phyloP scores from a whole-genome alignment of 1,139 yeast species.

The Arxiozyma bovina region DNA sequence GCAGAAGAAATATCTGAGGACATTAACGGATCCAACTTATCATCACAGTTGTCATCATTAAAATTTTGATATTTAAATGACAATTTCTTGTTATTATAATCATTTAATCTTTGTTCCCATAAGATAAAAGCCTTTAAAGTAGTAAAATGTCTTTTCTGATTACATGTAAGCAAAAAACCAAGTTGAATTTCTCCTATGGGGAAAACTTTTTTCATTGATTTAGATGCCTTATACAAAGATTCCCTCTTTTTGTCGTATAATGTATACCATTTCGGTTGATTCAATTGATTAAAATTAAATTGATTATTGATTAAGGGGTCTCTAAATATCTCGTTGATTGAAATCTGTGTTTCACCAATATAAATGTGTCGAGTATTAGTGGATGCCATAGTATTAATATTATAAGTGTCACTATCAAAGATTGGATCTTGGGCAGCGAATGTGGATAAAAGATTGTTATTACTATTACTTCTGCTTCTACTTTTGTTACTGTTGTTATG shows the following conservation, averaged over 20 bases:
- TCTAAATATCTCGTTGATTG: constrained; percentile 24
- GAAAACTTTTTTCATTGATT: constrained; percentile 6
- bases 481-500: not conserved
- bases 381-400: not conserved
- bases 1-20: not conserved
- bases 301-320: constrained; percentile 11
- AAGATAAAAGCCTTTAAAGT: constrained; percentile 18
- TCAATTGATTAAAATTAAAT: constrained; percentile 2
- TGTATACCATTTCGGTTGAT: constrained; percentile 18
- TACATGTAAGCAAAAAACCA: constrained; percentile 16
- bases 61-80: constrained; percentile 4
- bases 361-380: constrained; percentile 13
- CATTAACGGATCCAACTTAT: not conserved
- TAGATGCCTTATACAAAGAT: constrained; percentile 10
- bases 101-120: constrained; percentile 15
- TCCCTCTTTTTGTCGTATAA: constrained; percentile 22
- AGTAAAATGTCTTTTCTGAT: constrained; percentile 11
- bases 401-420: not conserved
- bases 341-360: constrained; percentile 27
- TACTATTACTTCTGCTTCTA: not conserved
- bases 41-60: constrained; percentile 4
- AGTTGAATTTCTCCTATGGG: constrained; percentile 24
- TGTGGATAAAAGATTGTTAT: not conserved
- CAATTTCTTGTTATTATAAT: constrained; percentile 1
- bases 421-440: not conserved